Evolutionary conservation across 345 rosid genomes (phyloP), one percentile per base, ranked within the genome.

Genomic region (Turnera subulata): DNA sequence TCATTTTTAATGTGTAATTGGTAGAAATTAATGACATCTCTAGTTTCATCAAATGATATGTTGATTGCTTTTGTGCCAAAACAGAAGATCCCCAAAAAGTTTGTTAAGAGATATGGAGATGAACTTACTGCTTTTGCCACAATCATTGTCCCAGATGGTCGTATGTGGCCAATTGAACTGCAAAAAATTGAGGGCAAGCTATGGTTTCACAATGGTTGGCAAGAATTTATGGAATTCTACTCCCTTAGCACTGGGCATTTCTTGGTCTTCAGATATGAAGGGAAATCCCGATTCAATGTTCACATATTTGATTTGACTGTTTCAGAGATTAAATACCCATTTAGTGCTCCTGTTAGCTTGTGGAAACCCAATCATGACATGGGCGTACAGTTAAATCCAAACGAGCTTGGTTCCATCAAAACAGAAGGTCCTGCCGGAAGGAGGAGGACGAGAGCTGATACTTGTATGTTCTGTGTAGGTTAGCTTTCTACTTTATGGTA

Each of bases 141-240:
- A 16, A 54, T 78, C 5, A 20, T 52, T 1, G 50, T 61, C 42
- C 80, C 83, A 4, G 57, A 32, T 43, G 80, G 80, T 35, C 62
- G 45, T 20, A n/a, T 62, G 12, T 75, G 69, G 70, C 59, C 24
- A 8, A 77, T 72, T 46, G 75, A 63, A 37, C 46, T 75, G 40
- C 57, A 33, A 56, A 72, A 62, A 37, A 57, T 35, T 24, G 44
- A 64, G 20, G 43, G 24, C 18, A 69, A 48, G 35, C 22, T 65
- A 20, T 78, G 82, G 80, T 66, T 75, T 61, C 55, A 64, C 15
- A 32, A 17, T 33, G 78, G 80, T 20, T 76, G 83, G 80, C 54
- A 65, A 24, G 69, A 66, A 38, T 79, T 76, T 32, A 12, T 58
- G 3, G 63, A 59, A 18, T 54, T 18, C 60, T 65, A 58, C 53